These are phyloP conservation scores for Leccinum broughii DNA, from an alignment of 768 basidiomycete genomes.

Conservation along the genomic window DNA sequence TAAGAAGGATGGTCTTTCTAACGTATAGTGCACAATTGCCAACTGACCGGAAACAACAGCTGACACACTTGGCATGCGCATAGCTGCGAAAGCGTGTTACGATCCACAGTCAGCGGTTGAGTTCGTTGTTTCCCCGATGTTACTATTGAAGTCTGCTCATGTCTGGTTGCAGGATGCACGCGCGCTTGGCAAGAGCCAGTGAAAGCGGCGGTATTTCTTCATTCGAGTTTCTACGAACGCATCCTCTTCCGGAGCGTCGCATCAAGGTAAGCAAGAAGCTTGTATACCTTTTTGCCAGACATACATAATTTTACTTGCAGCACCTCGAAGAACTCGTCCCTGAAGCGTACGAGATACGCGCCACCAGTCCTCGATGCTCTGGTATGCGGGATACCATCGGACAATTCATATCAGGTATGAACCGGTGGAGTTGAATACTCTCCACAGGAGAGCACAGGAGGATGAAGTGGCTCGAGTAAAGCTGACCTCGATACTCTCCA, in stretches of 20 bases:
- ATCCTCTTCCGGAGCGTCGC: slow-evolving; percentile 73
- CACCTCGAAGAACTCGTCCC: slow-evolving; percentile 54
- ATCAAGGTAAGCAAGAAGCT: slow-evolving; percentile 54
- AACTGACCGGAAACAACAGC: slow-evolving; percentile 46
- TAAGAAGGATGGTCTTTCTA: slow-evolving; percentile 19
- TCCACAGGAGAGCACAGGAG: not conserved
- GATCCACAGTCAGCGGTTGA: slow-evolving; percentile 74
- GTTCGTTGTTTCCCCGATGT: slow-evolving; percentile 37
- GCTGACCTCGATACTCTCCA: not conserved
- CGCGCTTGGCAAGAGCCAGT: slow-evolving; percentile 62
- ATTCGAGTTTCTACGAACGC: slow-evolving; percentile 74
- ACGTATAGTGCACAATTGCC: not conserved
- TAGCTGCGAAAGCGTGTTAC: slow-evolving; percentile 85
- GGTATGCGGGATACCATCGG: slow-evolving; percentile 36
- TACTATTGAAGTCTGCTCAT: not conserved
- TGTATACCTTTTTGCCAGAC: not conserved
- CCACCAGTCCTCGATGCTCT: slow-evolving; percentile 57
- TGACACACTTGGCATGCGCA: slow-evolving; percentile 78
- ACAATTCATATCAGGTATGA: slow-evolving; percentile 21
- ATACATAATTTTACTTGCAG: slow-evolving; percentile 30
- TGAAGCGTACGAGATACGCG: slow-evolving; percentile 55
- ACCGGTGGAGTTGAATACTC: slow-evolving; percentile 15
- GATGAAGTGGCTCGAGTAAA: not conserved
- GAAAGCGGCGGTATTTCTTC: slow-evolving; percentile 29
- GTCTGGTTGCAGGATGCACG: slow-evolving; percentile 58